A percentile compares a stretch with the other conserved stretches of the same genome.
These are phyloP conservation scores for Astrothelium subdiscretum DNA, from an alignment of 495 filamentous ascomycete genomes.

Conservation along the genomic window DNA sequence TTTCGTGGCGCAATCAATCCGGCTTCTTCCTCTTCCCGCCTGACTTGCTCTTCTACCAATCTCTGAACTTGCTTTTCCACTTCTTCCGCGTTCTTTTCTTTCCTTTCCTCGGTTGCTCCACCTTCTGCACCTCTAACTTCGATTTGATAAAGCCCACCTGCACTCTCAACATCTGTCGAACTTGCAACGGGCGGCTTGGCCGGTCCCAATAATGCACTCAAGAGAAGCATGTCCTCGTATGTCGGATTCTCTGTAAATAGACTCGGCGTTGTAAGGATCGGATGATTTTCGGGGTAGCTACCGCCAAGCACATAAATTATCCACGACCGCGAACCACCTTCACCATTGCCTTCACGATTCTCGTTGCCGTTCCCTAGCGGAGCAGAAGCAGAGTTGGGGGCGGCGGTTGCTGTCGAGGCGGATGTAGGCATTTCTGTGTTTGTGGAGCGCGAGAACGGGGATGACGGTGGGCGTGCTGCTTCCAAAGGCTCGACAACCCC, in stretches of 20 bases:
- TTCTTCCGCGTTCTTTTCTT: not conserved
- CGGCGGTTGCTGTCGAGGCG: not conserved
- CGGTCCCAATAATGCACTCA: conserved; percentile 60
- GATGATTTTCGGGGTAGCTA: conserved; percentile 64
- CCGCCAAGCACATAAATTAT: conserved; percentile 72
- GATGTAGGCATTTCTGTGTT: conserved; percentile 9
- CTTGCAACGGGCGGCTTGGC: conserved; percentile 64
- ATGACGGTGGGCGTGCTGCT: conserved; percentile 21
- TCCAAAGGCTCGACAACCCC: conserved; percentile 51
- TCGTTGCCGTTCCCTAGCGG: conserved; percentile 6
- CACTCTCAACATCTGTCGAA: conserved; percentile 52
- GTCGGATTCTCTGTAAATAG: conserved; percentile 70
- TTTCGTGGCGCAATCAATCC: not conserved
- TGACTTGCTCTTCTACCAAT: not conserved
- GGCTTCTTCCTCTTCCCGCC: conserved; percentile 2
- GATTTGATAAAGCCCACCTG: conserved; percentile 39
- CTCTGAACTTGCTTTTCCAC: not conserved
- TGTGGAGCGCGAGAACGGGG: conserved; percentile 5
- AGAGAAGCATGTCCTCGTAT: conserved; percentile 68
- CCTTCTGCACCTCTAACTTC: conserved; percentile 4
- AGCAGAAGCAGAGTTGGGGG: not conserved
- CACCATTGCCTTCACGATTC: conserved; percentile 10
- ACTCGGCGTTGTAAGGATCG: conserved; percentile 63
- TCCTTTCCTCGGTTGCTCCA: not conserved
- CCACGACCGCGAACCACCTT: conserved; percentile 47